A percentile compares a stretch with the other conserved stretches of the same genome.
Conservation (phyloP, 306 rosid species). For the Cicer arietinum region DNA sequence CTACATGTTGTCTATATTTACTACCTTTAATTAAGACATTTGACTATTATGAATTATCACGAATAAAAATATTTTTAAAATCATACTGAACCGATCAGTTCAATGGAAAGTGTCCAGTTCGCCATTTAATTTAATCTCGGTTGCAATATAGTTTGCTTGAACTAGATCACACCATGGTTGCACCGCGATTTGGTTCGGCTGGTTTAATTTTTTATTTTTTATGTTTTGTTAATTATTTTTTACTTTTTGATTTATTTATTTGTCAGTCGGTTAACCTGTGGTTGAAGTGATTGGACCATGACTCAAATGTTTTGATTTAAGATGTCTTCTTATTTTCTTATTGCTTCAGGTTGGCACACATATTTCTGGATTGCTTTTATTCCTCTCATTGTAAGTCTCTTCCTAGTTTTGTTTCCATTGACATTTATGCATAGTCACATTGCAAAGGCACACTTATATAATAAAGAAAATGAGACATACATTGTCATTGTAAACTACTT, state of each 20-base stretch:
- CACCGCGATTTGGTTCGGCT: no score
- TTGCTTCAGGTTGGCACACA: conserved; percentile 79
- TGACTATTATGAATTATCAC: no score
- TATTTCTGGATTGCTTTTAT: conserved; percentile 95
- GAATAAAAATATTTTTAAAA: neutral
- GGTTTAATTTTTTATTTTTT: no score
- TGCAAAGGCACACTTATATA: no score
- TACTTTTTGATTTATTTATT: no score
- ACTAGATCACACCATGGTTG: no score
- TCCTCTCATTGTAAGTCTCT: conserved; percentile 76
- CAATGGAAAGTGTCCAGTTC: neutral
- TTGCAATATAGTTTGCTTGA: neutral
- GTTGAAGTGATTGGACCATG: no score
- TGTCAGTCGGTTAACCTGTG: no score
- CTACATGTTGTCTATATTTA: neutral
- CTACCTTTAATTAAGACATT: neutral
- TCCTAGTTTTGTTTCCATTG: conserved; percentile 11
- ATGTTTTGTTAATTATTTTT: no score
- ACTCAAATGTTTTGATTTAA: neutral
- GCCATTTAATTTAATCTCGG: neutral
- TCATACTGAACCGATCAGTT: neutral
- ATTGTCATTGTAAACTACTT: neutral
- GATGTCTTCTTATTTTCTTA: neutral
- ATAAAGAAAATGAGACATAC: no score
- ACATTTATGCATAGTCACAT: neutral